Base-by-base conservation (phyloP, 1,284 basidiomycete genomes). In the Cryptococcus sp. region DNA sequence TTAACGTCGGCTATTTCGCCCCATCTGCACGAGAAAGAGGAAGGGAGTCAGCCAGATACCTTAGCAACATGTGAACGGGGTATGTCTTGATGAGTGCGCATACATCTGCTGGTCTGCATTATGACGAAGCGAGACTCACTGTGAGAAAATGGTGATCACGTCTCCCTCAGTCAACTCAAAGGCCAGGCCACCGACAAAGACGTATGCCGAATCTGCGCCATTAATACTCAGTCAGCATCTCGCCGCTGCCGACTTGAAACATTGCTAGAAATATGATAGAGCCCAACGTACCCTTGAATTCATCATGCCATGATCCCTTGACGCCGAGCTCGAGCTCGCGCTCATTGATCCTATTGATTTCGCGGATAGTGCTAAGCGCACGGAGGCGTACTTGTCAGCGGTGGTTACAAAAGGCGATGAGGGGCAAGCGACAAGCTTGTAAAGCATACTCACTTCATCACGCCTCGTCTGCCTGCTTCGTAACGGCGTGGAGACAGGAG, bases 1-100 rank as follows among this genome's bases (percentile, higher is more conserved):
- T 97, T 93, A 59, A 98, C 83, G 71, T 99, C 93, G 80, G 93
- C 88, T 25, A 98, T 84, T 76, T 99, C 95, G 23, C 95, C 95
- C 78, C 89, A 98, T 78, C 91, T 94, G 52, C 23, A 60, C 34
- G n/a, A 22, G 40, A 25, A 19, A 20, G n/a, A n/a, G n/a, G n/a
- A 29, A 55, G 25, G 38, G 15, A n/a, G 15, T 40, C 2, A n/a
- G 59, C 29, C 29, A 34, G 8, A 13, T 13, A 10, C 29, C 2
- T 34, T 13, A 13, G 8, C 29, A 2, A 10, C 8, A 2, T 10
- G 29, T 34, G 5, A 10, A 29, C 5, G 5, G 10, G 26, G 5
- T 29, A 4, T 10, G 26, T 29, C 5, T 5, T 29, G 26, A 10
- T 50, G 5, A 13, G 4, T 20, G 20, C 20, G 40, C 40, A 5